Evolutionary conservation across 2,329 filamentous ascomycete genomes (phyloP), one percentile per base, ranked within the genome.

Genomic region (Aurifilum marmelostoma): DNA sequence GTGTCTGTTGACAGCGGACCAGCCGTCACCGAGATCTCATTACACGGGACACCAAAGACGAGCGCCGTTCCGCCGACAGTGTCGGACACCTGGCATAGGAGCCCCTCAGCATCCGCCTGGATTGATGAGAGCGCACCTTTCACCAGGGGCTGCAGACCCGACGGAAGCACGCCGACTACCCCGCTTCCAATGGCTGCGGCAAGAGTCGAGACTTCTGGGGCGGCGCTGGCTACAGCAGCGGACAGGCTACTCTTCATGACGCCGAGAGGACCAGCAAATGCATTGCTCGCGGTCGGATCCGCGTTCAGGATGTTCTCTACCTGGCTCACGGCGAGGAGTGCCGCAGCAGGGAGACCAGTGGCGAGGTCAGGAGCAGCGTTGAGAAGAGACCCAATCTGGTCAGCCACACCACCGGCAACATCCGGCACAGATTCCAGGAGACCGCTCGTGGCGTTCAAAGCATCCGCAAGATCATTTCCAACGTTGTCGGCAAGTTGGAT

Each of bases 311-410:
- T 61, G 11, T 60, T 56, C 27, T 61, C 70, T 29, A 71, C 43
- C 32, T 70, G 65, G 60, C 61, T 63, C 34, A 70, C 66, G 12
- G 63, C 66, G 58, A 63, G 65, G 39, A 71, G 63, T 21, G 68
- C 70, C 47, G 54, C 70, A 58, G 68, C 70, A 18, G 70, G 70
- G 39, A 71, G 43, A 14, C 67, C 70, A 8, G 70, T 70, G 63
- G 68, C 70, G 21, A 71, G 65, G n/a, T 43, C 41, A 3, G 70
- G 70, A 34, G 63, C 70, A 39, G 68, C 68, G 47, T 70, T 62
- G 5, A 71, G 56, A 8, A 71, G 60, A 52, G 66, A 68, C 14
- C 68, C 70, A 32, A 71, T 34, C 43, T 70, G 65, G 14, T 69
- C 63, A 58, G 66, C 68, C 16, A 71, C 39, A 50, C 68, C 70